phyloP scores from a whole-genome alignment of 495 filamentous ascomycete genomes.

The Penicillium crystallinum region DNA sequence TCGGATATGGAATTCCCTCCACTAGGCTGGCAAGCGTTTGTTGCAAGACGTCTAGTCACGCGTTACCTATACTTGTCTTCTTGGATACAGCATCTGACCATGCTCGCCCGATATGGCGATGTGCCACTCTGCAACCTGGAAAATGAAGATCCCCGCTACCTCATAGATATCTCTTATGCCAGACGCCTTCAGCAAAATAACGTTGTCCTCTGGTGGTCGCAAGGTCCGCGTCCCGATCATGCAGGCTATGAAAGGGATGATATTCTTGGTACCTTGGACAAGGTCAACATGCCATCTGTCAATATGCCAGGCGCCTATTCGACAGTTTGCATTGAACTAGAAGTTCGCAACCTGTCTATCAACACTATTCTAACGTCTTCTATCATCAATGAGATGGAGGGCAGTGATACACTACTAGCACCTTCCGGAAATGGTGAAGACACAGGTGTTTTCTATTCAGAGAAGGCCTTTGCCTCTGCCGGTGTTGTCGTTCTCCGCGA shows the following conservation, averaged over 20 bases:
- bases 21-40: conserved; percentile 88
- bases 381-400: conserved; percentile 95
- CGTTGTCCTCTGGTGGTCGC: conserved; percentile 98
- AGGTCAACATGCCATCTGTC: conserved; percentile 87
- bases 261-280: conserved; percentile 74
- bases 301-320: conserved; percentile 91
- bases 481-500: conserved; percentile 85
- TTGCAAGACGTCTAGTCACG: conserved; percentile 77
- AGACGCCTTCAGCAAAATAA: conserved; percentile 84
- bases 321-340: conserved; percentile 93
- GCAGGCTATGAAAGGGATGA: conserved; percentile 95
- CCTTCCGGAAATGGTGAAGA: conserved; percentile 63
- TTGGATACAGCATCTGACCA: conserved; percentile 84
- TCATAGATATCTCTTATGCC: conserved; percentile 95
- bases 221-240: conserved; percentile 80
- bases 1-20: conserved; percentile 84
- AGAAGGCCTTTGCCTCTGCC: conserved; percentile 89
- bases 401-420: conserved; percentile 56
- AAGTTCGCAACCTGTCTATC: conserved; percentile 90
- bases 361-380: conserved; percentile 97
- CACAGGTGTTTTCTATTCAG: conserved; percentile 69
- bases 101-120: conserved; percentile 86
- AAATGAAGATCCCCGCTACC: conserved; percentile 83
- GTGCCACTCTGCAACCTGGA: conserved; percentile 94
- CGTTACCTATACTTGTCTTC: conserved; percentile 87